These are phyloP conservation scores for Amaranthus hypochondriacus DNA, from an alignment of 148 eudicot species.

Conservation along the genomic window DNA sequence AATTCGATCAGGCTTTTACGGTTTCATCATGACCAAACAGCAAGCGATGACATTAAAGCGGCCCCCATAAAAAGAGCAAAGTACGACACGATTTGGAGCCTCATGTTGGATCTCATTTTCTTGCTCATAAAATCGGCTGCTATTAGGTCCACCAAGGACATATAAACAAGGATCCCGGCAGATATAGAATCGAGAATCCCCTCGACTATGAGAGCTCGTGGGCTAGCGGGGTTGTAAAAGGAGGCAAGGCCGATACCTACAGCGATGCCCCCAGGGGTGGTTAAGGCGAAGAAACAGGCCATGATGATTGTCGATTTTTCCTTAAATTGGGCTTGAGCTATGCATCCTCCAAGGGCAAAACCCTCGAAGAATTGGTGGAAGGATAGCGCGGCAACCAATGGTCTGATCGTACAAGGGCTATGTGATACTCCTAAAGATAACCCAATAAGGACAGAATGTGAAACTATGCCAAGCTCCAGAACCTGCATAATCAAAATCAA, in stretches of 20 bases:
- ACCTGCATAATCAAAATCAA: constrained; percentile 23
- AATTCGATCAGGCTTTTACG: background rate
- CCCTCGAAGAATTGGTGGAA: constrained; percentile 55
- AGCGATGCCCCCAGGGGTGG: constrained; percentile 79
- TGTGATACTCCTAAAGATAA: constrained; percentile 47
- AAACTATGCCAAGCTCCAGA: constrained; percentile 45
- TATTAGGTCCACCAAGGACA: constrained; percentile 93
- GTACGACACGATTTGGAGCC: constrained; percentile 79
- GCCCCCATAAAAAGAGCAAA: constrained; percentile 79
- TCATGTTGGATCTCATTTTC: constrained; percentile 79
- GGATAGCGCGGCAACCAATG: constrained; percentile 41
- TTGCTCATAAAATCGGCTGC: constrained; percentile 97
- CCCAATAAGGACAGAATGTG: constrained; percentile 45
- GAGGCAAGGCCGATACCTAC: constrained; percentile 59
- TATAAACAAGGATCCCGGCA: constrained; percentile 87
- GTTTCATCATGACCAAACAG: constrained; percentile 64
- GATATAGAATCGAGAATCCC: constrained; percentile 83
- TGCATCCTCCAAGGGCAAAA: constrained; percentile 55
- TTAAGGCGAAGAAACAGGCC: constrained; percentile 87
- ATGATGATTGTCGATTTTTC: constrained; percentile 52
- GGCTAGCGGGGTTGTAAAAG: constrained; percentile 67
- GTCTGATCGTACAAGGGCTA: constrained; percentile 45
- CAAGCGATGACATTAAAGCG: constrained; percentile 70
- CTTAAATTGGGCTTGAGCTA: constrained; percentile 73
- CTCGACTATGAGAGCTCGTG: constrained; percentile 65